These are phyloP conservation scores for Colletotrichum cereale DNA, from an alignment of 2,329 filamentous ascomycete species.

Conservation along the genomic window DNA sequence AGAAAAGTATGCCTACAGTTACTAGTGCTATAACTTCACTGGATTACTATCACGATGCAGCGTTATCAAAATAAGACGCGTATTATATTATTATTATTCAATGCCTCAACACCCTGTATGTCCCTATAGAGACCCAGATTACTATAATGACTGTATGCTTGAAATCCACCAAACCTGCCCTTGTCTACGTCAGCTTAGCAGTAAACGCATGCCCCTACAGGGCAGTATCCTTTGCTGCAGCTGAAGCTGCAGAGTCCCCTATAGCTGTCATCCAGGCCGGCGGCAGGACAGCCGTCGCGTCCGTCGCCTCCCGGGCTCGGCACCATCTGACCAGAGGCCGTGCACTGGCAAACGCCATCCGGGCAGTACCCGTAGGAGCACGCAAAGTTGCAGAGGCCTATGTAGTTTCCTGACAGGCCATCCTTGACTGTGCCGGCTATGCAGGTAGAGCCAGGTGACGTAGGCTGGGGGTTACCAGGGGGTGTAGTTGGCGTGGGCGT, in stretches of 20 bases:
- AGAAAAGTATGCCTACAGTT: too few species aligned
- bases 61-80: too few species aligned
- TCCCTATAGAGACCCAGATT: too few species aligned
- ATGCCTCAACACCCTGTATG: too few species aligned
- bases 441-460: conserved; percentile 42
- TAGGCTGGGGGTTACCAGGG: conserved; percentile 15
- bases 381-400: conserved; percentile 52
- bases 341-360: conserved; percentile 50
- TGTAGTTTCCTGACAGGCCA: conserved; percentile 46
- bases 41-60: too few species aligned
- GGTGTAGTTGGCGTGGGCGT: conserved; percentile 20
- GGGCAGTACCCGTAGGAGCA: conserved; percentile 50
- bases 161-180: too few species aligned
- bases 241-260: conserved; percentile 60
- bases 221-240: conserved; percentile 61
- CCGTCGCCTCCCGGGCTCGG: conserved; percentile 44
- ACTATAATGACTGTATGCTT: too few species aligned
- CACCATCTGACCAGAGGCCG: conserved; percentile 46
- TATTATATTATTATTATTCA: too few species aligned
- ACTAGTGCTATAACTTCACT: too few species aligned
- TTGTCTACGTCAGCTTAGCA: conserved; percentile 41
- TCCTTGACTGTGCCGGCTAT: conserved; percentile 47
- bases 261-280: conserved; percentile 52
- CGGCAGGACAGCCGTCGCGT: conserved; percentile 49
- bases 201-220: conserved; percentile 47